phyloP scores from a whole-genome alignment of 2,329 filamentous ascomycete species.

The Grosmannia huntii region DNA sequence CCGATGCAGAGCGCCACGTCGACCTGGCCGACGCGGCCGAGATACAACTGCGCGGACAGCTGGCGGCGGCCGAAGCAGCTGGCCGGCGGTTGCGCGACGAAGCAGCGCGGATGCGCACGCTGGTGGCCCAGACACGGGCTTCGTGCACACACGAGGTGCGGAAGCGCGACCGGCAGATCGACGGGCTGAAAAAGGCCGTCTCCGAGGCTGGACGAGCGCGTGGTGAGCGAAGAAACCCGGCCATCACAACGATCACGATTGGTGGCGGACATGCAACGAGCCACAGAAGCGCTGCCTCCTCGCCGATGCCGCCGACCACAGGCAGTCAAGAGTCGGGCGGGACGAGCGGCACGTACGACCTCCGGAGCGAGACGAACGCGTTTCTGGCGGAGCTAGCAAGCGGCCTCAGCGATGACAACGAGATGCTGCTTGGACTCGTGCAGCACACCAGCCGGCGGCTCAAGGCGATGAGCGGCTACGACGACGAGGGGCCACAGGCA shows the following conservation, averaged over 20 bases:
- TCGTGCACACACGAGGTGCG: slow-evolving; percentile 85
- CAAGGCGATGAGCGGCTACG: slow-evolving; percentile 50
- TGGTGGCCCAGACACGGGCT: slow-evolving; percentile 70
- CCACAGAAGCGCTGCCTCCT: neutral
- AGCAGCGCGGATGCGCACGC: slow-evolving; percentile 61
- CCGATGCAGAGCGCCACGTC: slow-evolving; percentile 41
- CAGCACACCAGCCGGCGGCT: slow-evolving; percentile 59
- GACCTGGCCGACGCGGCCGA: slow-evolving; percentile 57
- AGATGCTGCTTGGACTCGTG: slow-evolving; percentile 61
- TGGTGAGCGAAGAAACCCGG: slow-evolving; percentile 40
- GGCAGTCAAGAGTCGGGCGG: neutral
- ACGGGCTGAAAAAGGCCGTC: slow-evolving; percentile 78
- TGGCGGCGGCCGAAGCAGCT: slow-evolving; percentile 61
- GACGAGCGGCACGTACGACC: slow-evolving; percentile 37
- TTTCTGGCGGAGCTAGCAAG: slow-evolving; percentile 79
- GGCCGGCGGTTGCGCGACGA: slow-evolving; percentile 75
- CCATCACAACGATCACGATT: slow-evolving; percentile 44
- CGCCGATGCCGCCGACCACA: neutral
- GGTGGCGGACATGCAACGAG: slow-evolving; percentile 23
- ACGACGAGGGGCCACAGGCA: slow-evolving; percentile 11
- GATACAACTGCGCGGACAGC: slow-evolving; percentile 52
- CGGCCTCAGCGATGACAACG: slow-evolving; percentile 83
- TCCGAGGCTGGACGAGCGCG: slow-evolving; percentile 53
- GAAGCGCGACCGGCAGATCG: slow-evolving; percentile 79
- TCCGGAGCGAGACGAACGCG: slow-evolving; percentile 79